phyloP scores from a whole-genome alignment of 257 asterid genomes.

The Coffea canephora region DNA sequence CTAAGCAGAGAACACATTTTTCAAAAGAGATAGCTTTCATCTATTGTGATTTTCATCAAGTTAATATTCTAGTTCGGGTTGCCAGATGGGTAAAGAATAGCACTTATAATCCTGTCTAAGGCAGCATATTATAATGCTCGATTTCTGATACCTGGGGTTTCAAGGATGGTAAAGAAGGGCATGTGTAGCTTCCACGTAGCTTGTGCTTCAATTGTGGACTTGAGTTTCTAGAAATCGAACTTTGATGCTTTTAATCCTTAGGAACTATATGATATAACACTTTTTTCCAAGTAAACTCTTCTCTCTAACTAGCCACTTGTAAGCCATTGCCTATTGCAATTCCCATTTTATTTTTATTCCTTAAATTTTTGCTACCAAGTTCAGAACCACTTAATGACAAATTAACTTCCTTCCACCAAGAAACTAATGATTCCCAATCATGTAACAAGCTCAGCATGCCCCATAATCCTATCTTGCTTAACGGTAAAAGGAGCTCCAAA shows the following conservation, averaged over 20 bases:
- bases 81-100: background rate
- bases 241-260: background rate
- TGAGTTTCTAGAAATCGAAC: background rate
- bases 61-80: background rate
- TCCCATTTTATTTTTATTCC: background rate
- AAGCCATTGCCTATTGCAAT: background rate
- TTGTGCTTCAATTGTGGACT: background rate
- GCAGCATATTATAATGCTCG: too few relatives aligned
- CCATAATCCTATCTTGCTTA: background rate
- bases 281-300: background rate
- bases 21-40: background rate
- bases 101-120: background rate
- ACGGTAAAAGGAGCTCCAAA: background rate
- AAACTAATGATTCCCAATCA: background rate
- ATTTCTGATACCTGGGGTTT: background rate
- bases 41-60: background rate
- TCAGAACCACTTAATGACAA: background rate
- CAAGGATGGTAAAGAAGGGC: background rate
- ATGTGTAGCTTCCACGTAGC: background rate
- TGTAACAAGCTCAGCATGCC: background rate
- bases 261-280: background rate
- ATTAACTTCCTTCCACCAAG: background rate
- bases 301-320: background rate
- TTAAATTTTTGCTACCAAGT: background rate
- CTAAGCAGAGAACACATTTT: background rate